A percentile compares a stretch with the other conserved stretches of the same genome.
phyloP scores from a whole-genome alignment of 805 yeast genomes.

The Saturnispora mendoncae region DNA sequence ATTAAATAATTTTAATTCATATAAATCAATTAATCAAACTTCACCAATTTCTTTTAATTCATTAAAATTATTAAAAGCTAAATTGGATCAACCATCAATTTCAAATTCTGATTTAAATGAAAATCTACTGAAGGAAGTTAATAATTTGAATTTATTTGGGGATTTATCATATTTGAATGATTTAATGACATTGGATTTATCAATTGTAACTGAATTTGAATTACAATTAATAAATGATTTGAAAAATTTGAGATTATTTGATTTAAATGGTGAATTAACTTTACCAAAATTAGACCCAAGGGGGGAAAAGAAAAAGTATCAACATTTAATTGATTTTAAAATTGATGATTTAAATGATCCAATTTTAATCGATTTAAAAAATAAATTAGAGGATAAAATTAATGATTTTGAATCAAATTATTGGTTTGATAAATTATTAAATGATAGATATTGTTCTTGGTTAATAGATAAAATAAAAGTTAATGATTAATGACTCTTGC shows the following conservation, averaged over 20 bases:
- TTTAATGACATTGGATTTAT: constrained; percentile 10
- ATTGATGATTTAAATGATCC: not conserved
- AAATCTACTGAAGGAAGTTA: not conserved
- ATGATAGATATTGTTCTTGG: not conserved
- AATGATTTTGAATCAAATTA: not conserved
- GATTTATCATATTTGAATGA: not conserved
- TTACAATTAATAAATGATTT: constrained; percentile 2
- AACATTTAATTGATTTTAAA: too few relatives aligned
- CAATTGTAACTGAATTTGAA: constrained; percentile 11
- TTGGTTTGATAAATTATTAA: constrained; percentile 1
- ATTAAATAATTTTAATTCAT: not conserved
- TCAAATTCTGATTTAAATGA: not conserved
- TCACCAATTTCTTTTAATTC: not conserved
- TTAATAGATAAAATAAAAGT: not conserved
- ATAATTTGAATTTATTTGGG: not conserved
- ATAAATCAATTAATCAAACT: not conserved
- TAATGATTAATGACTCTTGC: not conserved
- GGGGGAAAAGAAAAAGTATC: too few relatives aligned
- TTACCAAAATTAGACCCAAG: not conserved
- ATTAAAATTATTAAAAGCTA: not conserved
- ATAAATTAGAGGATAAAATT: not conserved
- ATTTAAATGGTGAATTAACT: not conserved
- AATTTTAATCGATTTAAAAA: not conserved
- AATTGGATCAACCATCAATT: not conserved
- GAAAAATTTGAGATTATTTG: constrained; percentile 1